Conservation (phyloP, 2,329 filamentous ascomycete species). For the Pseudopithomyces chartarum region DNA sequence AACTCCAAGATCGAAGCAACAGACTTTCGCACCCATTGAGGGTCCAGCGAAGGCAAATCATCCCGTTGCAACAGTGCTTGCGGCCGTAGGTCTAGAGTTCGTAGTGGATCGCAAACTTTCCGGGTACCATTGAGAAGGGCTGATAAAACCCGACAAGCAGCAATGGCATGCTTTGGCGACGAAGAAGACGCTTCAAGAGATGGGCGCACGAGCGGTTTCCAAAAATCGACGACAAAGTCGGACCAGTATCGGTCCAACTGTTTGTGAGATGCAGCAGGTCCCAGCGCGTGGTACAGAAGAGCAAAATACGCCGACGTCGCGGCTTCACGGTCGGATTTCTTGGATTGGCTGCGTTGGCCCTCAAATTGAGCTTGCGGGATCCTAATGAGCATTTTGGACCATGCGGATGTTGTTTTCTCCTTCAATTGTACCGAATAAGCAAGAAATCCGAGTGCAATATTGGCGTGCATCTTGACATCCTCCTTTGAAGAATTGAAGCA, state of each 20-base stretch:
- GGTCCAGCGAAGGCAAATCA: constrained; percentile 84
- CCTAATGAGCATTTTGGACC: constrained; percentile 35
- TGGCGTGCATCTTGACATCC: constrained; percentile 68
- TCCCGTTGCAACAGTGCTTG: constrained; percentile 57
- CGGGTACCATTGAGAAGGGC: constrained; percentile 67
- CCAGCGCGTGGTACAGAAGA: constrained; percentile 56
- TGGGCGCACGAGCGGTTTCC: constrained; percentile 47
- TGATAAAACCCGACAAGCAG: constrained; percentile 68
- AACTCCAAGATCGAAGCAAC: constrained; percentile 67
- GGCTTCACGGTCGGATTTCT: constrained; percentile 65
- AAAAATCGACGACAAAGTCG: constrained; percentile 68
- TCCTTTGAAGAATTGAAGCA: constrained; percentile 83
- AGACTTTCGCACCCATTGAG: constrained; percentile 84
- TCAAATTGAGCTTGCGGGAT: constrained; percentile 35
- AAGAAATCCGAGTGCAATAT: constrained; percentile 84
- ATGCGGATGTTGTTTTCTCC: constrained; percentile 57
- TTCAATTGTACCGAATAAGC: constrained; percentile 74
- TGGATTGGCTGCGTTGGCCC: constrained; percentile 62
- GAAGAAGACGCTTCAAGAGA: constrained; percentile 4
- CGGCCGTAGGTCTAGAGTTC: constrained; percentile 63
- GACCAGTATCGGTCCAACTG: constrained; percentile 82
- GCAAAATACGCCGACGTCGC: constrained; percentile 74
- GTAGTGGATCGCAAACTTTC: constrained; percentile 75
- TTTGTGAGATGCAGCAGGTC: constrained; percentile 67
- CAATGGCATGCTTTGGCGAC: constrained; percentile 26